Evolutionary conservation across 495 filamentous ascomycete species (phyloP).

Genomic region (Annulohypoxylon nitens): DNA sequence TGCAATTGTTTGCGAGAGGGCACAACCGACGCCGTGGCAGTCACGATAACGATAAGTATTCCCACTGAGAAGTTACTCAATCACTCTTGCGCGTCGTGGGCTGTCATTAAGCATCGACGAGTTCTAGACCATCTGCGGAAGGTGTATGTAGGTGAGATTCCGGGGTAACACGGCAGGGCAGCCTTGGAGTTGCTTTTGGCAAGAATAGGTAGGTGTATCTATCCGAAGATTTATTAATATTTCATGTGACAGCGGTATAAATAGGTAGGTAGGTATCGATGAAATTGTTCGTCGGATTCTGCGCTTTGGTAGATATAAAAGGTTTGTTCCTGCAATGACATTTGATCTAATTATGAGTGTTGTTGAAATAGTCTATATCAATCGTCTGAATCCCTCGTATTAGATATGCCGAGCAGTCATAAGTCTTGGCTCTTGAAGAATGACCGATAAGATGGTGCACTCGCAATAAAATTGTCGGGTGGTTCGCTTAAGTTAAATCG

Average conservation of each 20-base stretch:
- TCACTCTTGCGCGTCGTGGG: constrained; percentile 20
- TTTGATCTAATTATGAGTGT: not conserved
- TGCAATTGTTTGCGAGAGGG: constrained; percentile 15
- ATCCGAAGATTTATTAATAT: not conserved
- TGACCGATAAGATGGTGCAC: not conserved
- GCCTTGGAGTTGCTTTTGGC: not conserved
- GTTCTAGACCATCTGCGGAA: not conserved
- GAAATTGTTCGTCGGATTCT: not conserved
- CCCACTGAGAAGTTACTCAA: not conserved
- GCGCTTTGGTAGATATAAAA: not conserved
- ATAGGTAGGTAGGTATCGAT: not conserved
- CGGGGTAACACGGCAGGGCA: not conserved
- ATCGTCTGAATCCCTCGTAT: constrained; percentile 8
- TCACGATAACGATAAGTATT: constrained; percentile 13
- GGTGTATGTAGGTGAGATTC: not conserved
- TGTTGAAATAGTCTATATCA: not conserved
- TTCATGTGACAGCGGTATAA: not conserved
- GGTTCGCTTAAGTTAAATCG: not conserved
- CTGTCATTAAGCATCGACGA: not conserved
- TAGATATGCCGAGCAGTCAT: constrained; percentile 2
- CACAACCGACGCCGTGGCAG: not conserved
- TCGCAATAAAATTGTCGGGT: constrained; percentile 4
- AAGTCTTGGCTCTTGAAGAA: not conserved
- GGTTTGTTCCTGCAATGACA: not conserved
- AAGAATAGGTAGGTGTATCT: not conserved